phyloP scores from a whole-genome alignment of 257 asterid species.

The Gentiana straminea region DNA sequence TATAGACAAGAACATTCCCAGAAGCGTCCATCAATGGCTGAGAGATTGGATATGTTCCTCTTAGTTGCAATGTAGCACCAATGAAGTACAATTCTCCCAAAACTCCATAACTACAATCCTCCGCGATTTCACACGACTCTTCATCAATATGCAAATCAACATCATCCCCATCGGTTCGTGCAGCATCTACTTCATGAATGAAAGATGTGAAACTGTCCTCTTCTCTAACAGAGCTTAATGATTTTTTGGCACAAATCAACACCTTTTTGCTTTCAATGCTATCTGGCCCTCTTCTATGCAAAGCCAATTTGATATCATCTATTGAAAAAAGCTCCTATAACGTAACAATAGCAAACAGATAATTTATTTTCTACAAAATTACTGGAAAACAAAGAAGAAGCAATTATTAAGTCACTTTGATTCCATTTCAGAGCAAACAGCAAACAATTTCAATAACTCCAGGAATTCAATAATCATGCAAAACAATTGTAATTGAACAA shows the following conservation, averaged over 20 bases:
- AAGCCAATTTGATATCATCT: slow-evolving; percentile 46
- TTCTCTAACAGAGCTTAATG: slow-evolving; percentile 10
- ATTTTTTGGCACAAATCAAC: slow-evolving; percentile 19
- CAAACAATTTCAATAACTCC: too few relatives aligned
- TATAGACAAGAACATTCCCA: slow-evolving; percentile 78
- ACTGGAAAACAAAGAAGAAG: too few relatives aligned
- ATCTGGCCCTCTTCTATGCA: slow-evolving; percentile 87
- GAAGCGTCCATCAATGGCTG: slow-evolving; percentile 71
- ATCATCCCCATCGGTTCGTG: neutral
- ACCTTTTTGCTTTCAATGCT: slow-evolving; percentile 55
- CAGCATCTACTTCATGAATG: slow-evolving; percentile 18
- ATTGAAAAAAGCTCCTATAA: slow-evolving; percentile 32
- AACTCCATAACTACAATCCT: slow-evolving; percentile 18
- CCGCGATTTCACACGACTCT: slow-evolving; percentile 7
- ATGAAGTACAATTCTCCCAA: slow-evolving; percentile 41
- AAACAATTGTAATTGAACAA: too few relatives aligned
- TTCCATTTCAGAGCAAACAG: too few relatives aligned
- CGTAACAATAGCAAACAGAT: too few relatives aligned
- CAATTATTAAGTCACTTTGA: too few relatives aligned
- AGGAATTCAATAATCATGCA: too few relatives aligned
- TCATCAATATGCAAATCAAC: neutral
- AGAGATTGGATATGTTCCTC: slow-evolving; percentile 56
- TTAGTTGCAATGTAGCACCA: slow-evolving; percentile 88
- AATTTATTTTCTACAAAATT: too few relatives aligned
- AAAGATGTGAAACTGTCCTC: slow-evolving; percentile 15